phyloP scores from a whole-genome alignment of 75 land plant species.

The Chamaecyparis obtusa region DNA sequence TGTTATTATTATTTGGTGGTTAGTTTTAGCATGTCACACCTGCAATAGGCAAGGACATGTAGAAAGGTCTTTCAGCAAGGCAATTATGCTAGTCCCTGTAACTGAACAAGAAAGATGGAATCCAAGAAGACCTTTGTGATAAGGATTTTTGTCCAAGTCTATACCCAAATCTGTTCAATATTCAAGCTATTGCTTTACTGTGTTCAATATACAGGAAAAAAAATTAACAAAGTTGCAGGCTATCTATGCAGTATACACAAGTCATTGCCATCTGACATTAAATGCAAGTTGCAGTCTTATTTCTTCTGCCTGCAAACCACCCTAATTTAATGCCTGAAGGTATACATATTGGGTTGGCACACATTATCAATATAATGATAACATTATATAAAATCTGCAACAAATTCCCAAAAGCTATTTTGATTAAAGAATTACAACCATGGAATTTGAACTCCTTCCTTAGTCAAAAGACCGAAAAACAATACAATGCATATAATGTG shows the following conservation, averaged over 20 bases:
- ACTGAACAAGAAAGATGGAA: too few relatives aligned
- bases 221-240: background rate
- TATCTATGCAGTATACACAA: background rate
- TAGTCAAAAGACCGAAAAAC: background rate
- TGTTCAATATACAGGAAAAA: background rate
- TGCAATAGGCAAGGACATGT: too few relatives aligned
- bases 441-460: background rate
- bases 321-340: background rate
- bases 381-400: background rate
- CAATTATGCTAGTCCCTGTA: too few relatives aligned
- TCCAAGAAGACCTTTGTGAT: too few relatives aligned
- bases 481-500: background rate
- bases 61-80: too few relatives aligned
- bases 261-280: background rate
- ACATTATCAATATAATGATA: background rate
- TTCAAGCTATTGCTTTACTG: too few relatives aligned
- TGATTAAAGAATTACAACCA: background rate
- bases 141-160: too few relatives aligned
- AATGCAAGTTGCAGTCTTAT: background rate
- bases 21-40: too few relatives aligned
- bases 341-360: background rate
- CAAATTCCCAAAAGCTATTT: background rate
- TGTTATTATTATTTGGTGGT: too few relatives aligned
- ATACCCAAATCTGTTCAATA: too few relatives aligned
- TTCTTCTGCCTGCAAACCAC: background rate